A percentile compares a stretch with the other conserved stretches of the same genome.
Evolutionary conservation across 2,329 filamentous ascomycete genomes (phyloP).

Genomic region (Paradendryphiella salina): DNA sequence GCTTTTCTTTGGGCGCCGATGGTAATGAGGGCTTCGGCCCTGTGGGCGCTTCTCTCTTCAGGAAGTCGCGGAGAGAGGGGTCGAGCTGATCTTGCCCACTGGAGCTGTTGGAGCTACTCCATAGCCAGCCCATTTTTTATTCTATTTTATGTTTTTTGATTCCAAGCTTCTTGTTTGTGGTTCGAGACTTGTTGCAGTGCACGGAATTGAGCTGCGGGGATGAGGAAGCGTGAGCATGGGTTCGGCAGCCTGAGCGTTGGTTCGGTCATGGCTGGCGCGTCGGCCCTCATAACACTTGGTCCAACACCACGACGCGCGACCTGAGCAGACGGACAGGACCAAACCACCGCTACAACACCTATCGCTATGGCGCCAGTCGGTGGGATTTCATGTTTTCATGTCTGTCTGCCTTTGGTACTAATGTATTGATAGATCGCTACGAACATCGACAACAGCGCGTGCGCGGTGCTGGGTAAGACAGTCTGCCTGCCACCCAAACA

Average conservation of each 20-base stretch:
- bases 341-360: slow-evolving; percentile 17
- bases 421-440: slow-evolving; percentile 50
- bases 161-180: background rate
- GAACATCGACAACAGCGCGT: slow-evolving; percentile 61
- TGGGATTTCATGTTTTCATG: slow-evolving; percentile 9
- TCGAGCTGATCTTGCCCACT: slow-evolving; percentile 71
- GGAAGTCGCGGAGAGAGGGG: slow-evolving; percentile 79
- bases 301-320: slow-evolving; percentile 26
- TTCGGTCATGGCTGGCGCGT: slow-evolving; percentile 20
- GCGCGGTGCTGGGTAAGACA: slow-evolving; percentile 59
- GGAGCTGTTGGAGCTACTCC: slow-evolving; percentile 52
- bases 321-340: slow-evolving; percentile 1
- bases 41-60: slow-evolving; percentile 77
- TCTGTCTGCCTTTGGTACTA: background rate
- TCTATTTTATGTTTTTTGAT: background rate
- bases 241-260: slow-evolving; percentile 12
- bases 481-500: slow-evolving; percentile 7
- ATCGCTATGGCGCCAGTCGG: slow-evolving; percentile 43
- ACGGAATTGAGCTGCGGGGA: slow-evolving; percentile 20
- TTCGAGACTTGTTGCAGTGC: slow-evolving; percentile 2
- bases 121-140: slow-evolving; percentile 64
- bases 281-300: slow-evolving; percentile 26
- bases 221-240: slow-evolving; percentile 4
- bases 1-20: slow-evolving; percentile 34
- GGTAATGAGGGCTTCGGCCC: slow-evolving; percentile 58